A percentile compares a stretch with the other conserved stretches of the same genome.
Conservation (phyloP, 73 alveolate genomes). For the Paramecium caudatum region DNA sequence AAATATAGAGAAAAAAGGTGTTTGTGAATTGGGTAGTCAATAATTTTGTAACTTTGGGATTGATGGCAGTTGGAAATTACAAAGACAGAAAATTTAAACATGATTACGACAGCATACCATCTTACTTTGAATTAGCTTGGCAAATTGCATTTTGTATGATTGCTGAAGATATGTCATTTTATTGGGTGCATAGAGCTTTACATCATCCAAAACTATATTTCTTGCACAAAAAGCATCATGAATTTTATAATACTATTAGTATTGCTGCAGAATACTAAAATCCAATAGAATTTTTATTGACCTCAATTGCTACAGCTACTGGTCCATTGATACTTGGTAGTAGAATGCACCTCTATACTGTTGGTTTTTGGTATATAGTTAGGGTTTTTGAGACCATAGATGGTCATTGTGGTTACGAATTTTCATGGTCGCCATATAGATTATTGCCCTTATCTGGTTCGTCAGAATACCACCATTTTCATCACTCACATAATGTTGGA, state of each 20-base stretch:
- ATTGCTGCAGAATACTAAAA: constrained; percentile 87
- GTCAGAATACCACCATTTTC: constrained; percentile 85
- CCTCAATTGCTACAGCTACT: constrained; percentile 76
- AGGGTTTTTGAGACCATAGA: constrained; percentile 83
- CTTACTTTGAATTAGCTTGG: constrained; percentile 69
- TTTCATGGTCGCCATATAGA: constrained; percentile 85
- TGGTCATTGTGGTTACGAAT: constrained; percentile 94
- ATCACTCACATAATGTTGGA: constrained; percentile 88
- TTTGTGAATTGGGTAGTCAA: constrained; percentile 55
- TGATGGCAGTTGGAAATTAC: not conserved
- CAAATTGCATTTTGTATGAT: constrained; percentile 80
- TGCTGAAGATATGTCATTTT: constrained; percentile 83
- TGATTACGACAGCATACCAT: constrained; percentile 74
- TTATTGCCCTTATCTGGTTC: constrained; percentile 84
- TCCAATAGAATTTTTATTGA: constrained; percentile 75
- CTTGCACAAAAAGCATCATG: constrained; percentile 86
- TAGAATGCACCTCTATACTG: constrained; percentile 81
- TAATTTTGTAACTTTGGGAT: not conserved
- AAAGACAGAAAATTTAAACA: constrained; percentile 27
- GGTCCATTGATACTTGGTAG: constrained; percentile 81
- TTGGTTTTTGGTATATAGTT: constrained; percentile 76
- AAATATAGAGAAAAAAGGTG: not conserved
- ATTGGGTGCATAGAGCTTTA: constrained; percentile 81
- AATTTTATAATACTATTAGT: constrained; percentile 81
- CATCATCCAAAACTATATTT: constrained; percentile 80